These are phyloP conservation scores for Aspergillus pseudoviridinutans DNA, from an alignment of 2,329 filamentous ascomycete genomes.

Conservation along the genomic window DNA sequence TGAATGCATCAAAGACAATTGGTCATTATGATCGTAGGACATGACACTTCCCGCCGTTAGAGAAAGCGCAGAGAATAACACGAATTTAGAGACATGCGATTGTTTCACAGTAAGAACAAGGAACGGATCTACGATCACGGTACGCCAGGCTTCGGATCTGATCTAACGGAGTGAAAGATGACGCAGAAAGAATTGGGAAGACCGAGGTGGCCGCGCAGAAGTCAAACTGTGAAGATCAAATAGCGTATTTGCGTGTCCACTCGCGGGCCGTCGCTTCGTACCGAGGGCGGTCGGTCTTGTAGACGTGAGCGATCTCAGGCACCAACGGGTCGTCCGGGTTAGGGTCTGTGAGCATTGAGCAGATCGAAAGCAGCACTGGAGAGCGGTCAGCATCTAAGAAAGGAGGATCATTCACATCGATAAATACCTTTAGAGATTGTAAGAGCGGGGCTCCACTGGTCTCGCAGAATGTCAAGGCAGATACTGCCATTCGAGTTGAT, in stretches of 20 bases:
- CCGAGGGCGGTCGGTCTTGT: conserved; percentile 95
- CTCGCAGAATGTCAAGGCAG: conserved; percentile 95
- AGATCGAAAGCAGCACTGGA: conserved; percentile 92
- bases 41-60: conserved; percentile 31
- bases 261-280: conserved; percentile 96
- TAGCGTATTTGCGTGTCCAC: conserved; percentile 99
- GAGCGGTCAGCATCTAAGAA: background rate
- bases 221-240: conserved; percentile 53
- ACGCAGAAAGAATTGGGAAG: conserved; percentile 25
- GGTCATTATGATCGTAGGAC: conserved; percentile 38
- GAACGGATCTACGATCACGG: conserved; percentile 36
- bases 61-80: conserved; percentile 6
- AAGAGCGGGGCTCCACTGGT: conserved; percentile 98
- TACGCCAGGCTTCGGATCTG: conserved; percentile 37
- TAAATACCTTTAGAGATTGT: conserved; percentile 95
- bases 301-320: conserved; percentile 97
- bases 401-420: background rate
- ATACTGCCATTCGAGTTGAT: conserved; percentile 99
- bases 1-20: conserved; percentile 31
- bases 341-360: conserved; percentile 98
- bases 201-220: conserved; percentile 20
- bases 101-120: conserved; percentile 20
- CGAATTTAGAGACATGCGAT: conserved; percentile 16
- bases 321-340: conserved; percentile 99
- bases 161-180: conserved; percentile 30